Evolutionary conservation across 2,329 filamentous ascomycete species (phyloP).

Genomic region (Diplodia intermedia): DNA sequence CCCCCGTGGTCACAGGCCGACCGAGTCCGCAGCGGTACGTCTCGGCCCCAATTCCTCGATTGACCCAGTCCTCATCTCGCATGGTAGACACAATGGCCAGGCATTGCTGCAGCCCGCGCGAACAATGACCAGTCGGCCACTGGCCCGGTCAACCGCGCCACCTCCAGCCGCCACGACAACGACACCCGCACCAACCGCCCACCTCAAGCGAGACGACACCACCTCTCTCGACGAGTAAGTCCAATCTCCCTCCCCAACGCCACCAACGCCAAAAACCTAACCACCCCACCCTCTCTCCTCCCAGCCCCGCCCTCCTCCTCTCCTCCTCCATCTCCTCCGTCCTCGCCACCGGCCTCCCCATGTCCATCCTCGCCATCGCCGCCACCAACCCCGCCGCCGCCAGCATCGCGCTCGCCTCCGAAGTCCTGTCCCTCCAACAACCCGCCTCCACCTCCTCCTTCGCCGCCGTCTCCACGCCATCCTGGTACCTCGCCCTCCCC

Average conservation of each 20-base stretch:
- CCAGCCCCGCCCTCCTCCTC: background rate
- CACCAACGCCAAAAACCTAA: background rate
- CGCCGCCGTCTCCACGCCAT: slow-evolving; percentile 51
- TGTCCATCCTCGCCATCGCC: slow-evolving; percentile 49
- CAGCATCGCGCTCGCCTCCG: slow-evolving; percentile 50
- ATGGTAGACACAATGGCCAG: slow-evolving; percentile 3
- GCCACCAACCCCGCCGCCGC: slow-evolving; percentile 52
- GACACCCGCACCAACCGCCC: background rate
- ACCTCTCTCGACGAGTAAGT: slow-evolving; percentile 9
- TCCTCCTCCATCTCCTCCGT: slow-evolving; percentile 49
- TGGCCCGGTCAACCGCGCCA: background rate
- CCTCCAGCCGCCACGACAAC: background rate
- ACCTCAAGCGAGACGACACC: slow-evolving; percentile 9
- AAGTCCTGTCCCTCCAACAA: slow-evolving; percentile 42
- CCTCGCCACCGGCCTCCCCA: slow-evolving; percentile 55
- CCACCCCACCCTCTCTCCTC: background rate
- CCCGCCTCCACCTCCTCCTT: slow-evolving; percentile 44
- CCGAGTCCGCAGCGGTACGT: background rate
- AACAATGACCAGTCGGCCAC: background rate
- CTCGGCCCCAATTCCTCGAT: background rate
- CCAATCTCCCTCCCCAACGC: background rate
- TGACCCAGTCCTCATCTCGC: slow-evolving; percentile 1
- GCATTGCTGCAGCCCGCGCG: slow-evolving; percentile 11
- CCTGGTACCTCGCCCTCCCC: slow-evolving; percentile 55
- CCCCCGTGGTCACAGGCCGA: background rate